Evolutionary conservation across 2,329 filamentous ascomycete species (phyloP).

Genomic region (Calonectria montana): DNA sequence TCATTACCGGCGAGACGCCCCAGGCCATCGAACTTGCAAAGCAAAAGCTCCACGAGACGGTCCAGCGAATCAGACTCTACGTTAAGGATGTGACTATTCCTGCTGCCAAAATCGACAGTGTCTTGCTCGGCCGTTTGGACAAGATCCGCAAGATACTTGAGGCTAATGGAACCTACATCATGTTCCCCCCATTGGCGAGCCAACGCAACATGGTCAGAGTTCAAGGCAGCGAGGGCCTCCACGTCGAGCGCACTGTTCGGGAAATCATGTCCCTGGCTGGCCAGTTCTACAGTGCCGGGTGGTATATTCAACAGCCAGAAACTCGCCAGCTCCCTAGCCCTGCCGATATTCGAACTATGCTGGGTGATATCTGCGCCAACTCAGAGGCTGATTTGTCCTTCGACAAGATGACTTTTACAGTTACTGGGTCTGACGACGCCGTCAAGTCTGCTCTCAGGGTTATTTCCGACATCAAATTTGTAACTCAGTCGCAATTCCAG

Average conservation of each 20-base stretch:
- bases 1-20: conserved; percentile 90
- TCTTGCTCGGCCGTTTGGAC: conserved; percentile 89
- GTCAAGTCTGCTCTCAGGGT: conserved; percentile 96
- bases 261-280: conserved; percentile 96
- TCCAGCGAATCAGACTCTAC: conserved; percentile 82
- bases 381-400: conserved; percentile 95
- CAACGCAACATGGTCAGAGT: conserved; percentile 88
- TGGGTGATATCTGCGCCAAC: conserved; percentile 95
- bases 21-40: conserved; percentile 91
- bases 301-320: conserved; percentile 89
- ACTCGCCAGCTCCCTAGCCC: conserved; percentile 69
- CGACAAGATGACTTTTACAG: conserved; percentile 92
- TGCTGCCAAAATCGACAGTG: conserved; percentile 93
- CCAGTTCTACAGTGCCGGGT: conserved; percentile 97
- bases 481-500: conserved; percentile 87
- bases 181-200: conserved; percentile 89
- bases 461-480: conserved; percentile 90
- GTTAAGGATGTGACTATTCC: conserved; percentile 94
- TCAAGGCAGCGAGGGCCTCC: conserved; percentile 91
- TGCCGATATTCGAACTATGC: conserved; percentile 87
- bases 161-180: conserved; percentile 92
- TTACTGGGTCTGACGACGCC: conserved; percentile 95
- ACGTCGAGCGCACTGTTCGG: conserved; percentile 93
- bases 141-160: conserved; percentile 99
- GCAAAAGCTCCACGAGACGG: conserved; percentile 88